A percentile compares a stretch with the other conserved stretches of the same genome.
These are phyloP conservation scores for Alternaria longipes DNA, from an alignment of 2,329 filamentous ascomycete species.

Conservation along the genomic window DNA sequence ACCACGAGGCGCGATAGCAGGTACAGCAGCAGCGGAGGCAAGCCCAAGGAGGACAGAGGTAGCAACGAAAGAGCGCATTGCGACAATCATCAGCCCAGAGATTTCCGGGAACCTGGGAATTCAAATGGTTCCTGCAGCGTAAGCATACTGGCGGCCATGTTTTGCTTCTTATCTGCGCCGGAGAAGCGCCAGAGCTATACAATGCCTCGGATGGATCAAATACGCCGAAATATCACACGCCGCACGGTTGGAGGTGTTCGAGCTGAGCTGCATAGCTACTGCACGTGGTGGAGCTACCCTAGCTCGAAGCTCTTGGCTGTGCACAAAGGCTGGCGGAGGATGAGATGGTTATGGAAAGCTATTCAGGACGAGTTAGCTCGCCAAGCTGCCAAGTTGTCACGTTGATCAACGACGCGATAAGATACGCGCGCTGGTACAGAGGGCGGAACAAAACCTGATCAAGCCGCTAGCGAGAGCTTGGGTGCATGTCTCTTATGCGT, in stretches of 20 bases:
- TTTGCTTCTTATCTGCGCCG: slow-evolving; percentile 36
- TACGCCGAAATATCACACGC: slow-evolving; percentile 19
- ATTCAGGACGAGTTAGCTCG: slow-evolving; percentile 24
- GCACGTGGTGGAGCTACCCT: slow-evolving; percentile 40
- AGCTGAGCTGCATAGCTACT: slow-evolving; percentile 26
- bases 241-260: slow-evolving; percentile 22
- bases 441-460: slow-evolving; percentile 11
- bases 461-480: slow-evolving; percentile 3
- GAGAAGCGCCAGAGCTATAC: slow-evolving; percentile 7
- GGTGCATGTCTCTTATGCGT: slow-evolving; percentile 7
- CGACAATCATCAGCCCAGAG: slow-evolving; percentile 18
- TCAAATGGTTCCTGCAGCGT: slow-evolving; percentile 30
- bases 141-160: slow-evolving; percentile 14
- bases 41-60: slow-evolving; percentile 39
- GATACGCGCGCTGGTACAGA: slow-evolving; percentile 19
- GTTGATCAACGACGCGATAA: slow-evolving; percentile 24
- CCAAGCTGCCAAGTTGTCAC: slow-evolving; percentile 34
- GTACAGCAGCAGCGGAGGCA: slow-evolving; percentile 41
- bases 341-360: slow-evolving; percentile 16
- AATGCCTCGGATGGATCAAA: slow-evolving; percentile 17
- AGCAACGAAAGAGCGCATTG: slow-evolving; percentile 42
- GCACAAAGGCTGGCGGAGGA: slow-evolving; percentile 17
- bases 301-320: slow-evolving; percentile 18
- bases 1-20: slow-evolving; percentile 34
- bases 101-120: slow-evolving; percentile 19